Base-by-base conservation (phyloP, 495 filamentous ascomycete genomes). In the Trichoderma orchidacearum region DNA sequence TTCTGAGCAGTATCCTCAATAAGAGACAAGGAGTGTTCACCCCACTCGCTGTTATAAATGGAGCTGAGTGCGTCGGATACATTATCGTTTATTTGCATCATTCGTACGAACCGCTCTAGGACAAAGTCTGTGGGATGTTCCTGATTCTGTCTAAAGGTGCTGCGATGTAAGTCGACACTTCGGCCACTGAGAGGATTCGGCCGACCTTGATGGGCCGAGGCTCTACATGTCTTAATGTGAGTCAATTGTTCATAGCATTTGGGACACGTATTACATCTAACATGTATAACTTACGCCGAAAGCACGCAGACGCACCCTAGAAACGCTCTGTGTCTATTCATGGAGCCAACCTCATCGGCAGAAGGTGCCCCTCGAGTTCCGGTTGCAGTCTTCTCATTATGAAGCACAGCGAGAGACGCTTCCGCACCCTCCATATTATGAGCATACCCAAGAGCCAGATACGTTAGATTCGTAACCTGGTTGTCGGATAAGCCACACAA, bases 371-470 rank as follows among this genome's bases (percentile, higher is more conserved):
- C 52, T 34, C 9, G 60, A 58, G 52, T 58, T 58, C 12, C 61
- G 61, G 63, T 54, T 52, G n/a, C n/a, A n/a, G n/a, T n/a, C n/a
- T n/a, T n/a, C n/a, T n/a, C n/a, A n/a, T 63, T 60, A 30, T 60
- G 60, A 25, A 58, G 55, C 50, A 57, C 52, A 1, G 59, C 61
- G 5, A 58, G 57, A 29, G 62, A 61, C 0, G 59, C 57, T 9
- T 58, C 53, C 15, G 63, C 68, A 4, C 68, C 61, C n/a, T 62
- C 66, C 25, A 70, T 63, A 30, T 62, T 70, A n/a, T 70, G 67
- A 17, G 66, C 67, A 30, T 66, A 65, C 30, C 64, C 67, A 52
- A 68, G 56, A 2, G 67, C 64, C 9, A 70, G 59, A 30, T 68
- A 62, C 1, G 59, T 64, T 3, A 70, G 34, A 29, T 61, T 64